phyloP scores from a whole-genome alignment of 2,329 filamentous ascomycete genomes.

The Xylariomycetidae sp. region DNA sequence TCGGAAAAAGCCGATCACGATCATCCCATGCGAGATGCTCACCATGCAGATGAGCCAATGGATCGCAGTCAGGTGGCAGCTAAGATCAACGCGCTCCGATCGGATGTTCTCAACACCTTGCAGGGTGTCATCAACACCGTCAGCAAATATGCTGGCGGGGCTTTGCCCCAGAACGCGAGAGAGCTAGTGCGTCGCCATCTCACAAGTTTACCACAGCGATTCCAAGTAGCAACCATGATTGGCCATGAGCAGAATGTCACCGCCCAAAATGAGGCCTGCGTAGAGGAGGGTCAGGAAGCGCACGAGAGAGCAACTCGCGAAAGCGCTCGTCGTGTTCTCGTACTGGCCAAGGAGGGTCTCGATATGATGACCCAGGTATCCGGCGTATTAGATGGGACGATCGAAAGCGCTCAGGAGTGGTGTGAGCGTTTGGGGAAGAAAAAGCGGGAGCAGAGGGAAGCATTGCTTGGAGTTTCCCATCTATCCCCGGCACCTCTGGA shows the following conservation, averaged over 20 bases:
- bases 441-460: conserved; percentile 28
- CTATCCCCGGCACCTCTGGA: conserved; percentile 12
- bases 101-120: conserved; percentile 71
- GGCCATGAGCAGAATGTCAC: conserved; percentile 26
- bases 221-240: conserved; percentile 63
- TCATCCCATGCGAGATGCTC: conserved; percentile 17
- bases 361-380: conserved; percentile 94
- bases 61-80: conserved; percentile 49
- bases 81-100: conserved; percentile 62
- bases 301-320: conserved; percentile 43
- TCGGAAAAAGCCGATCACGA: conserved; percentile 15
- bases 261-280: conserved; percentile 18
- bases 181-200: conserved; percentile 79
- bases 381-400: conserved; percentile 80
- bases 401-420: conserved; percentile 89
- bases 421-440: conserved; percentile 67
- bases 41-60: conserved; percentile 24
- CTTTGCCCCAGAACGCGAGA: conserved; percentile 82
- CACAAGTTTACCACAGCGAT: conserved; percentile 77
- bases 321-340: conserved; percentile 71
- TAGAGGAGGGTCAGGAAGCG: conserved; percentile 32
- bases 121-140: conserved; percentile 80
- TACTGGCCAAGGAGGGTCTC: conserved; percentile 83
- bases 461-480: conserved; percentile 14
- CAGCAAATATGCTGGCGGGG: conserved; percentile 85